Evolutionary conservation across 305 asterid genomes (phyloP), one percentile per base, ranked within the genome.

Genomic region (Fraxinus greggii): DNA sequence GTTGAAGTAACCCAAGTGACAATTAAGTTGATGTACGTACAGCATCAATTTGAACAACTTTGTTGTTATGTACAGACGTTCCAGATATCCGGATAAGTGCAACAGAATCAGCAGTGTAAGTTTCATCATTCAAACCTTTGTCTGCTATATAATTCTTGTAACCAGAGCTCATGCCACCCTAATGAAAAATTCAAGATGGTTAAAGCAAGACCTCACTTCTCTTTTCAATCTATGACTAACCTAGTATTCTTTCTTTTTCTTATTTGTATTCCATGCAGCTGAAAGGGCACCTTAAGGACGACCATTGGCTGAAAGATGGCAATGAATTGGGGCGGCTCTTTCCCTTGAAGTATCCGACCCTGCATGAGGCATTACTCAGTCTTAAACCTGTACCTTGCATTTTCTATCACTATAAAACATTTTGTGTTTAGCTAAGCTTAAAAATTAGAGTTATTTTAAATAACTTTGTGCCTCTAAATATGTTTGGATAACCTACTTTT

Each of bases 291-390:
- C 97, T 93, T 93, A 72, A 93, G 91, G 78, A 92, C 88, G 82
- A 91, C 92, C 97, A 93, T 89, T 75, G 94, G 95, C 89, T 92
- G 97, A 86, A 92, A 92, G 83, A 93, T 90, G 65, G 94, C 92
- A 83, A 93, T 83, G 82, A 93, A 93, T 45, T 93, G 97, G 65
- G 98, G 98, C 5, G 98, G 95, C 86, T 93, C 97, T 88, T 91
- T 91, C 82, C 94, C 98, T 90, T 92, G 94, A 86, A 84, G 86
- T 85, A 93, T 84, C 79, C 89, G 87, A 86, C 95, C 98, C 95
- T 93, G 87, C 67, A 88, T 56, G 36, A 88, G 33, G 72, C 77
- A 85, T 28, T 82, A 67, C 19, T 86, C 33, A 79, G 80, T 75
- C 48, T 81, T 81, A 81, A 80, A 24, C 75, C 45, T 23, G 72